A percentile compares a stretch with the other conserved stretches of the same genome.
Evolutionary conservation across 371 early-diverging fungal genomes (phyloP).

Genomic region (Thermomucor indicae-seudaticae): DNA sequence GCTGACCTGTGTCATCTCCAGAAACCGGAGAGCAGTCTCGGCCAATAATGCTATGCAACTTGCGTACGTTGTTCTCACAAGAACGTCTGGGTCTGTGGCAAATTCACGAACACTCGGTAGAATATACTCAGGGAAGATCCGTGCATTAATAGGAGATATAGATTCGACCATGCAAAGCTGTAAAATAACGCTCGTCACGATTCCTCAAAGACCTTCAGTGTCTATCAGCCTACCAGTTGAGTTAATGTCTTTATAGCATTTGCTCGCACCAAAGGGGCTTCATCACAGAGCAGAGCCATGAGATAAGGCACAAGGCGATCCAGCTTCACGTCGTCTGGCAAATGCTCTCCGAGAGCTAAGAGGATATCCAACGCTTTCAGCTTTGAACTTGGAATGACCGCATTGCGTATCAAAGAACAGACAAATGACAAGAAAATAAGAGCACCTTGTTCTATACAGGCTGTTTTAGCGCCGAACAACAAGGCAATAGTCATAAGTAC

Average conservation of each 20-base stretch:
- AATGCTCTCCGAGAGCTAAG: conserved; percentile 59
- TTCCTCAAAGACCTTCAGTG: no score
- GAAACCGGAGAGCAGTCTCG: conserved; percentile 70
- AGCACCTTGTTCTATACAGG: conserved; percentile 51
- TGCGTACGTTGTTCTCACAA: conserved; percentile 84
- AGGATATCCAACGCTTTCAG: conserved; percentile 76
- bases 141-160: conserved; percentile 77
- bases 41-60: conserved; percentile 76
- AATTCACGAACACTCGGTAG: conserved; percentile 72
- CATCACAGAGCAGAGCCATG: conserved; percentile 67
- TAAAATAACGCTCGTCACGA: not conserved
- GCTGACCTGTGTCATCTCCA: conserved; percentile 65
- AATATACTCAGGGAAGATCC: conserved; percentile 88
- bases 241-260: conserved; percentile 73
- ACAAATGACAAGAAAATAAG: conserved; percentile 61
- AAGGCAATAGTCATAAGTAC: conserved; percentile 1
- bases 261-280: conserved; percentile 67
- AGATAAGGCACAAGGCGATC: conserved; percentile 86
- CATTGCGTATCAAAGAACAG: conserved; percentile 69
- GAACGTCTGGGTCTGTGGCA: conserved; percentile 64
- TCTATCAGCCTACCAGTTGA: conserved; percentile 69
- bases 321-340: conserved; percentile 71
- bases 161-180: conserved; percentile 74
- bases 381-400: conserved; percentile 68
- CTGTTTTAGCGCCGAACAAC: not conserved